Conservation (phyloP, 345 rosid species). For the Hibiscus syriacus region DNA sequence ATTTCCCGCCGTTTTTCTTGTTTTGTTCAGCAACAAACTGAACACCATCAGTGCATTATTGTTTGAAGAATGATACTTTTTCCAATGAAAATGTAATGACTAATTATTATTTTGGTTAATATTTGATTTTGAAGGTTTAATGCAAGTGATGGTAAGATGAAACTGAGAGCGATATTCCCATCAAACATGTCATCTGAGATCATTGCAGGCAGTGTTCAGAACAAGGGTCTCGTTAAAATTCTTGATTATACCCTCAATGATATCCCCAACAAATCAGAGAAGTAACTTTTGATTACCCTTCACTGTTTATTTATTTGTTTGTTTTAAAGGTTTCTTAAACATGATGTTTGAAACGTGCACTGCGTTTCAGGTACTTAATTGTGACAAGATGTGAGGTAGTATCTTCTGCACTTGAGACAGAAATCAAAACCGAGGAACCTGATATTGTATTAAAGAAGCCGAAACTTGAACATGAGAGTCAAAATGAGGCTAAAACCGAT, state of each 20-base stretch:
- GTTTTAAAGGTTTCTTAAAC: neutral
- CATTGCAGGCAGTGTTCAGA: constrained; percentile 60
- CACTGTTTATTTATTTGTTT: neutral
- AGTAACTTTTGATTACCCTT: constrained; percentile 23
- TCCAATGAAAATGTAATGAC: neutral
- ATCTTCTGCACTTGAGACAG: constrained; percentile 59
- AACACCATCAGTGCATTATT: neutral
- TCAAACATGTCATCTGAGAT: constrained; percentile 54
- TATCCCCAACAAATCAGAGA: constrained; percentile 72
- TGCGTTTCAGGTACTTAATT: constrained; percentile 51
- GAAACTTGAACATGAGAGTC: constrained; percentile 33
- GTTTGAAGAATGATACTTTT: neutral
- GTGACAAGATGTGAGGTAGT: constrained; percentile 68
- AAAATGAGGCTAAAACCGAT: constrained; percentile 21
- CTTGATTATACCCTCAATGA: constrained; percentile 74
- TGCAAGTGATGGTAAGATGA: constrained; percentile 75
- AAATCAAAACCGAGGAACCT: constrained; percentile 32
- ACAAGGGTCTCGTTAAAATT: constrained; percentile 60
- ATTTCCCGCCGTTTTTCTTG: neutral
- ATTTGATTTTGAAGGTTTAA: constrained; percentile 40
- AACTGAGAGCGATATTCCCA: constrained; percentile 56
- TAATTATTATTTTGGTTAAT: neutral
- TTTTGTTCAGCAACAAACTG: neutral
- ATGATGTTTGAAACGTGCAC: neutral
- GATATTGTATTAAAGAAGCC: constrained; percentile 37